Conservation (phyloP, 2,329 filamentous ascomycete genomes). For the Stachybotrys chartarum region DNA sequence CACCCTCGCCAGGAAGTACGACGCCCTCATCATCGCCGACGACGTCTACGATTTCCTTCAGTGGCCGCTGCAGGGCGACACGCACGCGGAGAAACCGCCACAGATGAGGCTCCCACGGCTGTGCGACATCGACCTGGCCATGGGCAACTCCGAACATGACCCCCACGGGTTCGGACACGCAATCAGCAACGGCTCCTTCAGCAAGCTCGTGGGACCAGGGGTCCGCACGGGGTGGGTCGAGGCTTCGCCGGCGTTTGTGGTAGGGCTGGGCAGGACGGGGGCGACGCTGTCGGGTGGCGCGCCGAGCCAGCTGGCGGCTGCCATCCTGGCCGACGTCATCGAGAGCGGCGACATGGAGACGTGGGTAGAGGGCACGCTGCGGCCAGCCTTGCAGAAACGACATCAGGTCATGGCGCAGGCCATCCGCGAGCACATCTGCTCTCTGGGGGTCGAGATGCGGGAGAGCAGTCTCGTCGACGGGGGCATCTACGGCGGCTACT, state of each 20-base stretch:
- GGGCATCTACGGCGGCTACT: slow-evolving; percentile 69
- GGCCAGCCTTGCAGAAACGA: slow-evolving; percentile 38
- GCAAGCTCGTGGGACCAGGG: slow-evolving; percentile 79
- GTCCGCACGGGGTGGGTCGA: slow-evolving; percentile 85
- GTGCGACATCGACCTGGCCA: slow-evolving; percentile 66
- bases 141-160: slow-evolving; percentile 47
- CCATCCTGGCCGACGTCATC: slow-evolving; percentile 42
- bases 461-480: slow-evolving; percentile 30
- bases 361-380: slow-evolving; percentile 33
- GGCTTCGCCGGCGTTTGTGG: slow-evolving; percentile 48
- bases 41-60: slow-evolving; percentile 94
- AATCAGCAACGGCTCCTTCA: slow-evolving; percentile 83
- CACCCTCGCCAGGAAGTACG: slow-evolving; percentile 65
- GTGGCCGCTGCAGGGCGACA: slow-evolving; percentile 50
- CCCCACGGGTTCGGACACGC: slow-evolving; percentile 62
- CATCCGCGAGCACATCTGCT: slow-evolving; percentile 51
- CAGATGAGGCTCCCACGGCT: slow-evolving; percentile 62
- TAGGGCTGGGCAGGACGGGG: slow-evolving; percentile 45
- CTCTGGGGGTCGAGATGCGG: slow-evolving; percentile 48
- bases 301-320: slow-evolving; percentile 47
- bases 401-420: slow-evolving; percentile 48
- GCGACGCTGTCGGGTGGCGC: slow-evolving; percentile 50
- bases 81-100: slow-evolving; percentile 15
- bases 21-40: slow-evolving; percentile 79
- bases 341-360: slow-evolving; percentile 31